Evolutionary conservation across 495 filamentous ascomycete species (phyloP), one percentile per base, ranked within the genome.

Genomic region (Xylaria nigripes): DNA sequence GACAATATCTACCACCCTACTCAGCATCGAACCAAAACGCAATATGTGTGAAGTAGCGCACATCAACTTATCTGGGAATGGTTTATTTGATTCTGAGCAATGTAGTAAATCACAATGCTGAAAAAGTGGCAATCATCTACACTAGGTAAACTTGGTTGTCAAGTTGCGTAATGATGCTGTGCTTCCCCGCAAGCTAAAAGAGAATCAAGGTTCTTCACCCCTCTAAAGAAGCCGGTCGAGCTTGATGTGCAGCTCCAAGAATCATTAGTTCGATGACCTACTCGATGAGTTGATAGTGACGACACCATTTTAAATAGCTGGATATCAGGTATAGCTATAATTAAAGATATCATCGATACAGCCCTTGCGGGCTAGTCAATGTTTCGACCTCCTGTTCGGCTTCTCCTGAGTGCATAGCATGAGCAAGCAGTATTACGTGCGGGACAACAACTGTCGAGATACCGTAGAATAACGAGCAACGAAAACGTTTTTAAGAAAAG

Each of bases 291-390:
- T 5, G 21, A 38, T 34, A 25, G 63, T 66, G 61, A 66, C 61
- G 63, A 66, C 63, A 66, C 63, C 61, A 63, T 54, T 61, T 18
- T 22, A 43, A 41, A 8, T 7, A 22, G 6, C 25, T 29, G 2
- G 45, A 27, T 19, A 21, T 23, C 29, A 10, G 19, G 34, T 19
- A 40, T 38, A 22, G 21, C 44, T 47, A 36, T 12, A n/a, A 40
- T 16, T 38, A 48, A 42, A 48, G 23, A 54, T 48, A 36, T 2
- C 51, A 30, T 42, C 4, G 30, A 36, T 38, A 21, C 1, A 22
- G 29, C 3, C 45, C 29, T 15, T 21, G 22, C 44, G 19, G 15
- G 21, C 9, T 43, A 23, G 3, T 7, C 23, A 1, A 29, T 27
- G 24, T 9, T 18, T 6, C 41, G 6, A 13, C 10, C 5, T 19